Evolutionary conservation across 2,329 filamentous ascomycete genomes (phyloP), one percentile per base, ranked within the genome.

Genomic region (Xylariaceae sp.): DNA sequence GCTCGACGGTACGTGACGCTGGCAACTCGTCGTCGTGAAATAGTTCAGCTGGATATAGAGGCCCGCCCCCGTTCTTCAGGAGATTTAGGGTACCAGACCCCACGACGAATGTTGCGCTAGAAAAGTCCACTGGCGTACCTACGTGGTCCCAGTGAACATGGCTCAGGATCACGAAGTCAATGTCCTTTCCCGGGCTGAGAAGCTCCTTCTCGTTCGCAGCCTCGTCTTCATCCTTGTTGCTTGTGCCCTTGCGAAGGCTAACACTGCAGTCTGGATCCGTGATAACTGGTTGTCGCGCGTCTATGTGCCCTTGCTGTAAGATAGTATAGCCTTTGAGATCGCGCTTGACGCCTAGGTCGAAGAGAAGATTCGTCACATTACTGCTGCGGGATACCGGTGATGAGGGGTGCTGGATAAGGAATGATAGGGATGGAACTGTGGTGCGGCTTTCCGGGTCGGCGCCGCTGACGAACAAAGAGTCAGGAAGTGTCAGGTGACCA

Each of bases 141-240:
- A 79, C 72, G 56, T 84, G 82, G 59, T 85, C 81, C 73, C 79
- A 83, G 60, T 85, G 81, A 0, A 81, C 72, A 53, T 85, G 82
- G 58, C 75, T 79, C 1, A 82, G 64, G 6, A 84, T 65, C 5
- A 73, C 65, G 0, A 62, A 32, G 42, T 71, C 62, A 29, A 75
- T 64, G 16, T 61, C 55, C 16, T 36, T 53, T 6, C 48, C 55
- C 1, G 53, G 51, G 5, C 44, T 13, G 7, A 58, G 47, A 10
- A 58, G 52, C 2, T 50, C 24, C 15, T 43, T 6, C 13, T 33
- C 16, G 8, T 11, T 18, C 3, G 5, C 29, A 7, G 23, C 18
- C 3, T 26, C 8, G 5, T 8, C 23, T n/a, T 15, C 13, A 6
- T 13, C 21, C 6, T 37, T 46, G 30, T 27, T 30, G 9, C 44